Conservation (phyloP, 1,139 yeast genomes). For the Suhomyces anneliseae region DNA sequence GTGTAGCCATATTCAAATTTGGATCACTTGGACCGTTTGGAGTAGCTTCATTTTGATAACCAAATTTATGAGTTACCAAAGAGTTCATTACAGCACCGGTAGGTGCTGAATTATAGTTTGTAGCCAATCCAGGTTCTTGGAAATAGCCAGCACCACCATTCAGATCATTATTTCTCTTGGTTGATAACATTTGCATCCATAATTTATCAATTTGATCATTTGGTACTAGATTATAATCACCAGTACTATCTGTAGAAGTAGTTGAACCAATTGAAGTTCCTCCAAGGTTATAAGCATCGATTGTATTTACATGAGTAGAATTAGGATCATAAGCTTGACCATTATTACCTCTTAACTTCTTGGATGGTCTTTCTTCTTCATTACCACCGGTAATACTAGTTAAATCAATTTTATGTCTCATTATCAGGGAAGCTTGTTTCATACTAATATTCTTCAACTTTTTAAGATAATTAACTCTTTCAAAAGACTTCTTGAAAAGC, state of each 20-base stretch:
- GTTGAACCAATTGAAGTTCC: constrained; percentile 6
- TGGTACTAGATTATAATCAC: constrained; percentile 14
- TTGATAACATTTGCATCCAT: constrained; percentile 33
- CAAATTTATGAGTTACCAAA: not conserved
- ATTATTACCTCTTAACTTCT: too few relatives aligned
- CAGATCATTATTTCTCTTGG: constrained; percentile 16
- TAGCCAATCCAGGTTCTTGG: not conserved
- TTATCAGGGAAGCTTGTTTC: not conserved
- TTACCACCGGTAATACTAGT: not conserved
- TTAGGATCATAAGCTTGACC: not conserved
- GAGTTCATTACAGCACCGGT: not conserved
- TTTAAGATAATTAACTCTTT: not conserved
- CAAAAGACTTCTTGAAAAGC: constrained; percentile 10
- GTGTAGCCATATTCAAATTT: not conserved
- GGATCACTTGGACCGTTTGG: not conserved
- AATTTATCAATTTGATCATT: constrained; percentile 27
- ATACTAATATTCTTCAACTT: not conserved
- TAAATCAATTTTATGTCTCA: not conserved
- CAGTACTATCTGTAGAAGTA: constrained; percentile 7
- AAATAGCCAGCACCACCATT: constrained; percentile 1
- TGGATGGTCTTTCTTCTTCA: not conserved
- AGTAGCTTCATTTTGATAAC: not conserved
- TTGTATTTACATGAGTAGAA: not conserved
- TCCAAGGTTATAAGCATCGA: not conserved
- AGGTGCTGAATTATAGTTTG: not conserved